A percentile compares a stretch with the other conserved stretches of the same genome.
Conservation (phyloP, 192 early-diverging fungal genomes). For the Backusella morwellensis region DNA sequence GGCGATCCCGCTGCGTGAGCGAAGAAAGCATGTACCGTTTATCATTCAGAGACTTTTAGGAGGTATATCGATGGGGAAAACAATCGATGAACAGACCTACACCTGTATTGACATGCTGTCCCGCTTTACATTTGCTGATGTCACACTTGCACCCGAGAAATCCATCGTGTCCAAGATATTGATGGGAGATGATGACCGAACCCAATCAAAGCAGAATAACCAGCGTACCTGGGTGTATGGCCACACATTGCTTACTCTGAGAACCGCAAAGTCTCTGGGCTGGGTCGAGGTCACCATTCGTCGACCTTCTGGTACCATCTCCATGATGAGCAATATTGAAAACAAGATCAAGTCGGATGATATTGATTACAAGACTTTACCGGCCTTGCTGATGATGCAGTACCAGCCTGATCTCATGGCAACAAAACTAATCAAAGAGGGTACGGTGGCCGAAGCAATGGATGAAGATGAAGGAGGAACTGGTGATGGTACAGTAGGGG, state of each 20-base stretch:
- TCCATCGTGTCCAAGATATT: conserved; percentile 54
- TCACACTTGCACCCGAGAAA: conserved; percentile 56
- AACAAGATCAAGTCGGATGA: conserved; percentile 58
- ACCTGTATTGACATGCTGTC: conserved; percentile 94
- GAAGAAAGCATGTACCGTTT: conserved; percentile 75
- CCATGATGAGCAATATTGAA: conserved; percentile 67
- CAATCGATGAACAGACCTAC: conserved; percentile 84
- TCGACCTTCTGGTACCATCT: conserved; percentile 74
- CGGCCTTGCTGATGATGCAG: conserved; percentile 53
- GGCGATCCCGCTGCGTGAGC: conserved; percentile 69
- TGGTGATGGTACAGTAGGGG: not conserved
- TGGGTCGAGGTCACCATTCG: conserved; percentile 85
- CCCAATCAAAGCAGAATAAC: conserved; percentile 36
- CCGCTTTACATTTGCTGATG: conserved; percentile 78
- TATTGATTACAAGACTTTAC: conserved; percentile 45
- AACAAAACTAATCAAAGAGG: not conserved
- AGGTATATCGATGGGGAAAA: conserved; percentile 52
- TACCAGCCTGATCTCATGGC: conserved; percentile 39
- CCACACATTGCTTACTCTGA: conserved; percentile 79
- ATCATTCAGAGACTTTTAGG: conserved; percentile 74
- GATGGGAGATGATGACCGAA: conserved; percentile 32
- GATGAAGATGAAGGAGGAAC: not conserved
- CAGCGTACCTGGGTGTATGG: conserved; percentile 84
- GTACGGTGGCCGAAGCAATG: conserved; percentile 1
- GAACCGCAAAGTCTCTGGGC: conserved; percentile 58